Base-by-base conservation (phyloP, 164 flowering plant species). In the Cinnamomum micranthum region DNA sequence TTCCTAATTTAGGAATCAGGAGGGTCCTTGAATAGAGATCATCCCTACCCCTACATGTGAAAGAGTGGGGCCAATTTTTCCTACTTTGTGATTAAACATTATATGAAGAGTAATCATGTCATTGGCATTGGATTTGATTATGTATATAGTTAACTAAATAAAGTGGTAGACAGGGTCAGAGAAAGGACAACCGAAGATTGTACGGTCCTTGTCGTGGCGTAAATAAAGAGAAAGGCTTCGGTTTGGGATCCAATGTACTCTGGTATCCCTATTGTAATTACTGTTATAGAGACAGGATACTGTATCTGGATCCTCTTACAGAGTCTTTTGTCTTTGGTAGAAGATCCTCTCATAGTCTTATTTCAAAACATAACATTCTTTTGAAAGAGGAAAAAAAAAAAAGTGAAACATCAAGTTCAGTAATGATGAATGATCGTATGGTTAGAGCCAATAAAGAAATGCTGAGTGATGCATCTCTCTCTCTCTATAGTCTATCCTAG, bases 181-280 rank as follows among this genome's bases (percentile, higher is more conserved):
- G 70, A 28, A 67, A 67, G 50, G 70, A 67, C 70, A 33, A 0
- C 20, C 33, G 25, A 13, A 33, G 28, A 6, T 23, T 33, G 70
- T 67, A 67, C 70, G 70, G 70, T 33, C 50, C 15, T 33, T 67
- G 70, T 67, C 70, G 47, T 31, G 19, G 70, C 50, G 33, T 28
- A 17, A 41, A 41, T 41, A 33, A 33, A n/a, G n/a, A 14, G 1
- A 31, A 67, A n/a, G 50, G 13, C 20, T 28, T 28, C 20, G n/a
- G 41, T 67, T 67, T 35, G 70, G 70, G 70, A 67, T 67, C 70
- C 70, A 33, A 67, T 67, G 70, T 41, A 28, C 50, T n/a, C n/a
- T 41, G 6, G 70, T 41, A 19, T 7, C 11, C 27, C 35, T 5
- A 4, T n/a, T 24, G 9, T 2, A n/a, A 4, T n/a, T 65, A 65